Conservation (phyloP, 345 rosid species). For the Barbarea vulgaris region DNA sequence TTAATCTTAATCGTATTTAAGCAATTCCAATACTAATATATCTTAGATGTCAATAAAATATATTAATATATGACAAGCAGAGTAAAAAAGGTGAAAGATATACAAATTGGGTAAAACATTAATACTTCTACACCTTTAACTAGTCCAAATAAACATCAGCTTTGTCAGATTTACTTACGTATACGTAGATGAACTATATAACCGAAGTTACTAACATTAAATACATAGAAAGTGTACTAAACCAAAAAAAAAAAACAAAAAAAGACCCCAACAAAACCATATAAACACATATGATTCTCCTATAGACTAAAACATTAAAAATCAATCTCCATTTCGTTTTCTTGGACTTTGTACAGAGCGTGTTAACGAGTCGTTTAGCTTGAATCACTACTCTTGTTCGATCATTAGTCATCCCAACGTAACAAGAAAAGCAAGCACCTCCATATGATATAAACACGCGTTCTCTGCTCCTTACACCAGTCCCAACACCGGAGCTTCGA, state of each 20-base stretch:
- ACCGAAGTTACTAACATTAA: neutral
- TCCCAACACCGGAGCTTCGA: conserved; percentile 49
- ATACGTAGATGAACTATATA: neutral
- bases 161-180: conserved; percentile 1
- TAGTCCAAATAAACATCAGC: neutral
- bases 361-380: conserved; percentile 11
- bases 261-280: neutral
- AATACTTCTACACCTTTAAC: neutral
- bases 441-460: conserved; percentile 73
- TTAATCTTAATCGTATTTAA: neutral
- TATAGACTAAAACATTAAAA: neutral
- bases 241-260: too few relatives aligned
- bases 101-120: neutral
- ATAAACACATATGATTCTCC: neutral
- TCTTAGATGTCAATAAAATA: neutral
- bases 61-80: neutral
- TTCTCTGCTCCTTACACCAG: conserved; percentile 65
- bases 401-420: conserved; percentile 45
- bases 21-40: neutral
- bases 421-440: conserved; percentile 74
- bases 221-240: neutral
- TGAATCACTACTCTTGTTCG: conserved; percentile 23
- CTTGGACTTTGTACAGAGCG: conserved; percentile 12
- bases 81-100: neutral
- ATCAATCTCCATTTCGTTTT: neutral